phyloP scores from a whole-genome alignment of 1,284 basidiomycete species.

The Peniophora sp. region DNA sequence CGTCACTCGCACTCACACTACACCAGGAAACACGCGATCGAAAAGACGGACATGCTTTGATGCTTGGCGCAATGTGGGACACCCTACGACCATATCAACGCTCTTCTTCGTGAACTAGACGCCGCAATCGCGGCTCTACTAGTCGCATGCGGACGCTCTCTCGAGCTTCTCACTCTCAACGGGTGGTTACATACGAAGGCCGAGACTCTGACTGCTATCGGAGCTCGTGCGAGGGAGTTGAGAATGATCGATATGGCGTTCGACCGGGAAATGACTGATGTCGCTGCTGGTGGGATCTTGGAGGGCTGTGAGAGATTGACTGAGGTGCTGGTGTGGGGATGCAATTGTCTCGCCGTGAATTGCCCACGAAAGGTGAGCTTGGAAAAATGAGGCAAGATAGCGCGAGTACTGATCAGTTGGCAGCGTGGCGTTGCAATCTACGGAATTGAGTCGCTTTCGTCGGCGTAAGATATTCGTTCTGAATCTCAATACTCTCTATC shows the following conservation, averaged over 20 bases:
- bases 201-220: slow-evolving; percentile 49
- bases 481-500: too few species aligned
- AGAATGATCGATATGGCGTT: slow-evolving; percentile 77
- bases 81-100: slow-evolving; percentile 36
- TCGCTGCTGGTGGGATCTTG: slow-evolving; percentile 66
- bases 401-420: too few species aligned
- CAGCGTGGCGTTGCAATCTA: too few species aligned
- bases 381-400: too few species aligned
- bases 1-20: slow-evolving; percentile 35
- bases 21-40: slow-evolving; percentile 86
- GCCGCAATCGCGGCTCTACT: slow-evolving; percentile 60
- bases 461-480: too few species aligned
- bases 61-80: slow-evolving; percentile 19
- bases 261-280: slow-evolving; percentile 82
- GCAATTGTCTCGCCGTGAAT: slow-evolving; percentile 52
- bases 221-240: slow-evolving; percentile 39
- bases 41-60: slow-evolving; percentile 81
- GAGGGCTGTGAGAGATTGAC: slow-evolving; percentile 43
- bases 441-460: neutral
- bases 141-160: slow-evolving; percentile 54
- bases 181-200: slow-evolving; percentile 62
- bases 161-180: slow-evolving; percentile 71
- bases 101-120: slow-evolving; percentile 62
- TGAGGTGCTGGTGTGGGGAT: slow-evolving; percentile 68
- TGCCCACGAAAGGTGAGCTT: slow-evolving; percentile 44